These are phyloP conservation scores for Trifolium subterraneum DNA, from an alignment of 306 rosid genomes.

Conservation along the genomic window DNA sequence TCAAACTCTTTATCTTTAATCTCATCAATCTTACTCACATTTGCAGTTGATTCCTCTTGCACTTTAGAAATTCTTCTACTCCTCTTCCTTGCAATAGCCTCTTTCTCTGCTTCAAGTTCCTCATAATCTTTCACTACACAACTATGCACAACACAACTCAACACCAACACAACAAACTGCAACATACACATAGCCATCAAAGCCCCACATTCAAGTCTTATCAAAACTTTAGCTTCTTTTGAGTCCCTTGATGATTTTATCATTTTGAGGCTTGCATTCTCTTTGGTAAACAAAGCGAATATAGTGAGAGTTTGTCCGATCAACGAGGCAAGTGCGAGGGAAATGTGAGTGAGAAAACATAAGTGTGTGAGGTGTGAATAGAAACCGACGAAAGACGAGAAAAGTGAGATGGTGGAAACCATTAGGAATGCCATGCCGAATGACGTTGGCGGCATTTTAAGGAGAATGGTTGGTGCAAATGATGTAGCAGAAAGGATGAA, in stretches of 20 bases:
- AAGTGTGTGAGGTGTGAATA: conserved; percentile 70
- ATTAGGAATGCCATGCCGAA: conserved; percentile 70
- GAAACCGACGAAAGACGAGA: conserved; percentile 75
- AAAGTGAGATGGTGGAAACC: conserved; percentile 66
- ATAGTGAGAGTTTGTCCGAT: conserved; percentile 58
- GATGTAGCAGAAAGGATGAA: conserved; percentile 71
- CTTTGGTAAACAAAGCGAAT: conserved; percentile 66
- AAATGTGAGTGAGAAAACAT: conserved; percentile 70
- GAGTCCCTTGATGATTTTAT: conserved; percentile 64
- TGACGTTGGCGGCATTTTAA: conserved; percentile 77
- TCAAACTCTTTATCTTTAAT: conserved; percentile 57
- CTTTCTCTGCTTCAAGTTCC: conserved; percentile 66
- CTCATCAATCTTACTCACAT: conserved; percentile 53
- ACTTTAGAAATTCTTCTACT: conserved; percentile 60
- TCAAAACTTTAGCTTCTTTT: conserved; percentile 68
- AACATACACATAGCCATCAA: conserved; percentile 72
- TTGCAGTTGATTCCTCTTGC: conserved; percentile 68
- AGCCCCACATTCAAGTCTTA: conserved; percentile 78
- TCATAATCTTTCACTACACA: conserved; percentile 79
- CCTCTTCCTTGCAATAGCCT: conserved; percentile 59
- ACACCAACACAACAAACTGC: conserved; percentile 59
- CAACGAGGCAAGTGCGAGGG: conserved; percentile 58
- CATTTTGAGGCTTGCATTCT: conserved; percentile 57
- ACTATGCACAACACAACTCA: conserved; percentile 74
- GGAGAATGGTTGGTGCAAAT: conserved; percentile 68